Conservation (phyloP, 352 stramenopile species). For the Bremia lactucae region DNA sequence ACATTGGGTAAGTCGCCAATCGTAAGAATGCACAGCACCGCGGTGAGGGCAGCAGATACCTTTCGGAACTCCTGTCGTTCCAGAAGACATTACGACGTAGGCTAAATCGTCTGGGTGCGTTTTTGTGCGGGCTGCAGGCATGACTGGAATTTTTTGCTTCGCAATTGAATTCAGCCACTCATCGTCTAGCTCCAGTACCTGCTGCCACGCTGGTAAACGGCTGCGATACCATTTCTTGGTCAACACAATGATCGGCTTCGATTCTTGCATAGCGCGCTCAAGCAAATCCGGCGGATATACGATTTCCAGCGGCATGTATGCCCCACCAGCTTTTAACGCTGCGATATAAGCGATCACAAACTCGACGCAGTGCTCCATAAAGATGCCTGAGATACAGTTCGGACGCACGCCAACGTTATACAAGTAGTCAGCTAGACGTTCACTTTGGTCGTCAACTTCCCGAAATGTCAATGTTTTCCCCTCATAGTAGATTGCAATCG, state of each 20-base stretch:
- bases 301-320: constrained; percentile 86
- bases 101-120: constrained; percentile 81
- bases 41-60: constrained; percentile 90
- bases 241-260: constrained; percentile 77
- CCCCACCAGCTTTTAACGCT: constrained; percentile 82
- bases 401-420: constrained; percentile 53
- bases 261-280: constrained; percentile 81
- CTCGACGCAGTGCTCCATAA: constrained; percentile 88
- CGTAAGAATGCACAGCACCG: constrained; percentile 87
- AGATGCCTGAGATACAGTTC: constrained; percentile 65
- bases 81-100: constrained; percentile 90
- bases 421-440: constrained; percentile 52
- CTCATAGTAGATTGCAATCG: constrained; percentile 64
- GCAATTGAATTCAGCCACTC: constrained; percentile 32
- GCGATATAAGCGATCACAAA: constrained; percentile 88
- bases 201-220: constrained; percentile 57
- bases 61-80: constrained; percentile 88
- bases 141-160: constrained; percentile 21
- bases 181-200: constrained; percentile 54
- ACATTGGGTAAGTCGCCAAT: constrained; percentile 79
- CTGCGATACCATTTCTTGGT: constrained; percentile 70
- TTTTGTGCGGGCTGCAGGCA: constrained; percentile 45
- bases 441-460: constrained; percentile 55
- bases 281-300: constrained; percentile 87
- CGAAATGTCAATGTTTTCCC: constrained; percentile 52